Evolutionary conservation across 176 grass and related monocot species (phyloP).

Genomic region (Stipa capillata): DNA sequence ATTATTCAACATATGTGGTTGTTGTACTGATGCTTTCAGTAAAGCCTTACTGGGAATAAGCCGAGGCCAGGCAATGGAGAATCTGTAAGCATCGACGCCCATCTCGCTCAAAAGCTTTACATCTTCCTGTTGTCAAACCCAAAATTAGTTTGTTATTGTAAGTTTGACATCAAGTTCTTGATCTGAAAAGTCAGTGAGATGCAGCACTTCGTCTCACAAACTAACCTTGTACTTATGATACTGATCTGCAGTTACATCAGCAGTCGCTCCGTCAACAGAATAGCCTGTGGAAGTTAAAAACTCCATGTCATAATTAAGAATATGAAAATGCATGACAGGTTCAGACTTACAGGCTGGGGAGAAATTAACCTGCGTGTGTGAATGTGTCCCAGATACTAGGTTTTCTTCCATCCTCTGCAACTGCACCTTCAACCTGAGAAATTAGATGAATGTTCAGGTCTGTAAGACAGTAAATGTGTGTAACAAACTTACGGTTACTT

Average conservation of each 20-base stretch:
- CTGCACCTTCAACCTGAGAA: conserved; percentile 56
- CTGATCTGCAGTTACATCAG: conserved; percentile 77
- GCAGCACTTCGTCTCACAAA: not conserved
- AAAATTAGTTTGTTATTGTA: not conserved
- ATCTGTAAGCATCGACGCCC: conserved; percentile 77
- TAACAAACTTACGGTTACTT: too few species aligned
- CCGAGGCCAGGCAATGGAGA: conserved; percentile 83
- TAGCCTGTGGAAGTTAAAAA: conserved; percentile 38
- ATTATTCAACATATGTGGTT: not conserved
- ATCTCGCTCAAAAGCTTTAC: conserved; percentile 80
- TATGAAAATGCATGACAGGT: not conserved
- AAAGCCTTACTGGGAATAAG: conserved; percentile 62
- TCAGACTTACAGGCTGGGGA: not conserved
- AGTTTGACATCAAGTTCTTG: not conserved
- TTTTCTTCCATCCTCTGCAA: conserved; percentile 63
- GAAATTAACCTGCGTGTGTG: conserved; percentile 31
- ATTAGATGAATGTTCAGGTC: not conserved
- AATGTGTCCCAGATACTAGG: conserved; percentile 76
- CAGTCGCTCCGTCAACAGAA: conserved; percentile 31
- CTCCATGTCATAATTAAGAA: not conserved
- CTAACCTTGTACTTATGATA: conserved; percentile 91
- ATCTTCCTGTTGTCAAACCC: conserved; percentile 52
- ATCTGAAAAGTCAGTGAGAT: not conserved
- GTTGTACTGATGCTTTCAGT: not conserved
- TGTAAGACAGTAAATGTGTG: too few species aligned